Evolutionary conservation across 2,329 filamentous ascomycete species (phyloP), one percentile per base, ranked within the genome.

Genomic region (Aspergillus tubingensis): DNA sequence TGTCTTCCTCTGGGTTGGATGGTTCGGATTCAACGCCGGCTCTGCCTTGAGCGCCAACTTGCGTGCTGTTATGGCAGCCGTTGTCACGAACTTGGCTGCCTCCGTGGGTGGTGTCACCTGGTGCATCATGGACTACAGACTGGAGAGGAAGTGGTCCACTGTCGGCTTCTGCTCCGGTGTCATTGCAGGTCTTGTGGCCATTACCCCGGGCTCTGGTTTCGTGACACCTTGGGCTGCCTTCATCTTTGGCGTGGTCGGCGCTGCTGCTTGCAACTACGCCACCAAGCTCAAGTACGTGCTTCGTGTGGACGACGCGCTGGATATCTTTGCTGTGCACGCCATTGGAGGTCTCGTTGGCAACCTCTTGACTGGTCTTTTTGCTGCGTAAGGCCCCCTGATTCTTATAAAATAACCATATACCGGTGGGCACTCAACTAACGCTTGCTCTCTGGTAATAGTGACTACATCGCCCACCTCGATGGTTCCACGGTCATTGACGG

Each of bases 11-110:
- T 96, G 92, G 92, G 90, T 96, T 15, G 92, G 92, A 57, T 96
- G 92, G 92, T 96, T 96, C 71, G 92, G 92, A 51, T 96, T 96
- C 86, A 96, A 96, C 70, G 91, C 91, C 53, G 92, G 92, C 65
- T 92, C 89, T 15, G 92, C 91, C 13, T 81, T 95, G 58, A 83
- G 88, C 52, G 91, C 91, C 54, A 96, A 95, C 76, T 77, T 96
- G 72, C 88, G 92, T 52, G 91, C 91, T 48, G 85, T 96, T 68
- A 92, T 96, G 88, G 92, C 92, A 48, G 90, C 90, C 10, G 83
- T 94, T 1, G 91, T 94, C 47, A 96, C 92, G 57, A 95, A 96
- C 74, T 80, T 96, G 30, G 88, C 92, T 23, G 92, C 92, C 38
- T 91, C 89, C 61, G 86, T 92, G 8, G 92, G 91, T 59, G 92